phyloP scores from a whole-genome alignment of 2,329 filamentous ascomycete species.

The Phyllosticta capitalensis region DNA sequence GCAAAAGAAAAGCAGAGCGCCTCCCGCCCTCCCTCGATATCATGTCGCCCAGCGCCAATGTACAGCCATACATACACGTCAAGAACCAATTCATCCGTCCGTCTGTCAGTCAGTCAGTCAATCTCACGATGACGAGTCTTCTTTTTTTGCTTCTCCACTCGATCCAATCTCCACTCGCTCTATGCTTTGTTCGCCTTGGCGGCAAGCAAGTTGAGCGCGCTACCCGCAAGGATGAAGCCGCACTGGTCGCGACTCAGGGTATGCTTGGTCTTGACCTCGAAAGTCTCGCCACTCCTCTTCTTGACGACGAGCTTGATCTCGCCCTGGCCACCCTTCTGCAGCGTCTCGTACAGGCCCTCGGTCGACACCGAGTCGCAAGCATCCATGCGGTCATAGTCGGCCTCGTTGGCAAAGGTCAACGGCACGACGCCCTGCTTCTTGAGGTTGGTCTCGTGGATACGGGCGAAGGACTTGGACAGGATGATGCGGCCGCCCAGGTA shows the following conservation, averaged over 20 bases:
- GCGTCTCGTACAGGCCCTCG: conserved; percentile 72
- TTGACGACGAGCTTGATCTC: conserved; percentile 55
- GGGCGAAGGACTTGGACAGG: conserved; percentile 76
- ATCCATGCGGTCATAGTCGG: conserved; percentile 74
- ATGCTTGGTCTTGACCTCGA: conserved; percentile 71
- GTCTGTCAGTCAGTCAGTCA: background rate
- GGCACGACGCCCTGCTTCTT: conserved; percentile 98
- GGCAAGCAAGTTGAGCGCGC: conserved; percentile 82
- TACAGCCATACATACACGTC: background rate
- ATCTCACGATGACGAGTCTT: background rate
- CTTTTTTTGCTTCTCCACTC: background rate
- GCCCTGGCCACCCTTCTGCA: conserved; percentile 68
- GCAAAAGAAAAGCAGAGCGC: background rate
- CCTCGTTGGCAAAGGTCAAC: conserved; percentile 78
- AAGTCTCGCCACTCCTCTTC: conserved; percentile 48
- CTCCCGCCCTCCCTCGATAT: background rate
- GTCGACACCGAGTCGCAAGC: conserved; percentile 80
- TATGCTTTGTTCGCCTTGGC: conserved; percentile 42
- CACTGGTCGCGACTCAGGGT: conserved; percentile 85
- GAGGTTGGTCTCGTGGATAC: conserved; percentile 90
- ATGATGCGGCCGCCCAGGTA: conserved; percentile 81
- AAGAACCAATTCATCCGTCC: background rate
- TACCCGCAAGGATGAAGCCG: conserved; percentile 84
- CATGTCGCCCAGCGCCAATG: background rate
- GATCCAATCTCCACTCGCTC: conserved; percentile 7